Percentiles rank a stretch among this genome's conserved stretches.
These are phyloP conservation scores for Adiantum capillusveneris DNA, from an alignment of 75 land plant genomes.

Conservation along the genomic window DNA sequence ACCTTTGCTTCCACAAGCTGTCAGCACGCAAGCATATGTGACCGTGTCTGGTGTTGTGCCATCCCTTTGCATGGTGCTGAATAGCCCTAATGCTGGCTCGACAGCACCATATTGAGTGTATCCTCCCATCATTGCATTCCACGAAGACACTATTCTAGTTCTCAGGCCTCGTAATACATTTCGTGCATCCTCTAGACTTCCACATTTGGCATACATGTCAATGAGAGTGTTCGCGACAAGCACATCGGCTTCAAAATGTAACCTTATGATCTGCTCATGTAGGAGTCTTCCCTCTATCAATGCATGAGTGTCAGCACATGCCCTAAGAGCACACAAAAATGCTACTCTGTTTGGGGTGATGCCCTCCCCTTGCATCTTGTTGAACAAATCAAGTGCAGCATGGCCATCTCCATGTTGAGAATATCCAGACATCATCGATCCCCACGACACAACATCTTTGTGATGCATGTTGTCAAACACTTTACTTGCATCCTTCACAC, in stretches of 20 bases:
- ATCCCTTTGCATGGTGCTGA: conserved; percentile 15
- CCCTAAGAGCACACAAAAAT: conserved; percentile 20
- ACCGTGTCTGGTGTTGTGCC: conserved; percentile 38
- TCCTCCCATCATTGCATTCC: conserved; percentile 62
- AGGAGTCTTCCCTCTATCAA: conserved; percentile 21
- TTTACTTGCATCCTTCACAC: conserved; percentile 37
- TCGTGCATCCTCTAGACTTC: conserved; percentile 20
- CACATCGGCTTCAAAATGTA: conserved; percentile 14
- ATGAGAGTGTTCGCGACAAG: conserved; percentile 35
- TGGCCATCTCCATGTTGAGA: conserved; percentile 37
- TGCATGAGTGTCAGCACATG: conserved; percentile 6
- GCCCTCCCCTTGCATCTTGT: conserved; percentile 31
- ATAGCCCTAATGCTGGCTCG: conserved; percentile 32
- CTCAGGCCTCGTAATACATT: conserved; percentile 16
- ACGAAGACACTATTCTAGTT: conserved; percentile 32
- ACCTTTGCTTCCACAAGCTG: conserved; percentile 25
- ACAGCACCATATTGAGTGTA: conserved; percentile 42
- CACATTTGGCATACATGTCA: conserved; percentile 76
- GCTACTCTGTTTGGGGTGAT: conserved; percentile 11
- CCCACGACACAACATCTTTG: conserved; percentile 67
- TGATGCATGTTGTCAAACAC: conserved; percentile 48
- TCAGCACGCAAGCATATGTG: conserved; percentile 57
- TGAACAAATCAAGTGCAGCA: conserved; percentile 39
- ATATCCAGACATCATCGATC: conserved; percentile 60
- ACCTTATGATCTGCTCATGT: conserved; percentile 21